Conservation (phyloP, 495 filamentous ascomycete species). For the Chaetomium fimeti region DNA sequence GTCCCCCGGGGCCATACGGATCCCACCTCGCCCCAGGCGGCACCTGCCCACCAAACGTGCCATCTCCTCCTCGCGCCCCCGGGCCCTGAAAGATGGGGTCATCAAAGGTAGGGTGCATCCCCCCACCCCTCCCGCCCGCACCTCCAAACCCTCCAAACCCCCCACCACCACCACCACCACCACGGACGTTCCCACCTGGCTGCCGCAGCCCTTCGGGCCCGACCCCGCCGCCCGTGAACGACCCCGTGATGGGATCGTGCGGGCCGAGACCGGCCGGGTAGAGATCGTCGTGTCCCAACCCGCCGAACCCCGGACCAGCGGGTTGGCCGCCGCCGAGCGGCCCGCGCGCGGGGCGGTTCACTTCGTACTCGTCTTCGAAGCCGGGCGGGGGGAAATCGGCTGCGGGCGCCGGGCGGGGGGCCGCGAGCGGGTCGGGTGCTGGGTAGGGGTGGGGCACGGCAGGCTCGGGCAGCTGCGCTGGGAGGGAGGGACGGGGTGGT, state of each 20-base stretch:
- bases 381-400: slow-evolving; percentile 83
- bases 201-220: slow-evolving; percentile 41
- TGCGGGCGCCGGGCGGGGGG: slow-evolving; percentile 57
- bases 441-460: slow-evolving; percentile 65
- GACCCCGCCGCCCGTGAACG: slow-evolving; percentile 49
- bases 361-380: slow-evolving; percentile 92
- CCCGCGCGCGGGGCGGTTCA: slow-evolving; percentile 65
- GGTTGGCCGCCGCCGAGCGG: slow-evolving; percentile 39
- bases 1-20: slow-evolving; percentile 72
- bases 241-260: slow-evolving; percentile 71
- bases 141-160: no score
- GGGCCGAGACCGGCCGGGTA: slow-evolving; percentile 87
- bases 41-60: slow-evolving; percentile 51
- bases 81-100: slow-evolving; percentile 81
- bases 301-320: slow-evolving; percentile 45
- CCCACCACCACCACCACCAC: not conserved
- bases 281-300: slow-evolving; percentile 77
- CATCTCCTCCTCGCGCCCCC: slow-evolving; percentile 41
- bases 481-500: slow-evolving; percentile 39
- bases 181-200: no score
- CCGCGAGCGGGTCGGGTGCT: slow-evolving; percentile 55
- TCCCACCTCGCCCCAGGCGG: slow-evolving; percentile 69
- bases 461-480: no score
- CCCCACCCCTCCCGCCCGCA: slow-evolving; percentile 43
- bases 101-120: slow-evolving; percentile 96